Base-by-base conservation (phyloP, 164 flowering plant genomes). In the Brasenia schreberi region DNA sequence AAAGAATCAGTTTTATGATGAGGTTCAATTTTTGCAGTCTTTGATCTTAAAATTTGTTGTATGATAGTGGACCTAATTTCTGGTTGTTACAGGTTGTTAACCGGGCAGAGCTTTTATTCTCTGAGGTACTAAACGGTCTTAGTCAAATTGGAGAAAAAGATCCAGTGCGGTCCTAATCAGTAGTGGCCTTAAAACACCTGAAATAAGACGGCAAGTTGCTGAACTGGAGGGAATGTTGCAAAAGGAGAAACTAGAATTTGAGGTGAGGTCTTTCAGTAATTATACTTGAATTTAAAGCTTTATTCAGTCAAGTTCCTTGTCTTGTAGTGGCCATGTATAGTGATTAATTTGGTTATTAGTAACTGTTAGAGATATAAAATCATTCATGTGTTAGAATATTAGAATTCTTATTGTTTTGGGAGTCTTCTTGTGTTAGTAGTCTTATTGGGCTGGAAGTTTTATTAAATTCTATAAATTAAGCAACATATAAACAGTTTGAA, bases 161-260 rank as follows among this genome's bases (percentile, higher is more conserved):
- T 63, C 62, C 33, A 75, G 78, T 58, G 43, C 17, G 11, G 80
- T 74, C 4, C 59, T 70, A 43, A 61, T 59, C 19, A 73, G 64
- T 52, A 66, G 65, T 70, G 71, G 74, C 74, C 59, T 65, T 23
- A 82, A 77, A 64, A 18, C 73, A 44, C 69, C 76, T 52, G 91
- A 87, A 77, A 77, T 79, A 63, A 86, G 82, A 70, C 74, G 73
- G 9, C 81, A 73, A 64, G 68, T 87, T 77, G 72, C 75, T 52
- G 88, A 81, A 68, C 79, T 94, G 33, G 93, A 88, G 77, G 84
- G 67, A 53, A 73, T 85, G 70, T 73, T 94, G 44, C 86, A 82
- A 68, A 80, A 68, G 74, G 97, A 94, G 78, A 89, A 84, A 81
- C 69, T 67, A 19, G 95, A 88, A 70, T 88, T 91, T 73, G 92